phyloP scores from a whole-genome alignment of 2,329 filamentous ascomycete species.

The Colletotrichum eremochloae region DNA sequence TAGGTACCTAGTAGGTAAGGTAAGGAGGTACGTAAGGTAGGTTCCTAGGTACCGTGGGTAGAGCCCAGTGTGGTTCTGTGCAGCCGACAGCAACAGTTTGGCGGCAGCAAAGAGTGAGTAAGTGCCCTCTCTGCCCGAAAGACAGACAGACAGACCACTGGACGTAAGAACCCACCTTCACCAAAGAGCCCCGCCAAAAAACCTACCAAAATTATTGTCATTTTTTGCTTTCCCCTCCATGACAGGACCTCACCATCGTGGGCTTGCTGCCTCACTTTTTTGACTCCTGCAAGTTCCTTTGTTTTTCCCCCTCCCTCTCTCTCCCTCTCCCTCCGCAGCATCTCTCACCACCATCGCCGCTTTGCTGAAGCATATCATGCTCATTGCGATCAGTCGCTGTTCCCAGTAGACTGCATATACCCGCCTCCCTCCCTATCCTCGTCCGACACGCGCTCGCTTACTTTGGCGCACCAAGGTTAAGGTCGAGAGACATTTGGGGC shows the following conservation, averaged over 20 bases:
- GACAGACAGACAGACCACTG: background rate
- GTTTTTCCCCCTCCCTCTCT: constrained; percentile 14
- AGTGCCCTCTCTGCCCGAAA: background rate
- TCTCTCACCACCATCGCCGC: constrained; percentile 8
- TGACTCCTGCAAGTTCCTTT: constrained; percentile 33
- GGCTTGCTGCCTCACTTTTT: constrained; percentile 40
- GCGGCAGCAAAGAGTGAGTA: background rate
- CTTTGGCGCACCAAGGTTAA: constrained; percentile 27
- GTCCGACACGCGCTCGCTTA: constrained; percentile 32
- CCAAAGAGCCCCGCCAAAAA: constrained; percentile 40
- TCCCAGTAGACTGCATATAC: constrained; percentile 27
- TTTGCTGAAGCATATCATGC: constrained; percentile 25
- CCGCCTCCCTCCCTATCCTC: constrained; percentile 27
- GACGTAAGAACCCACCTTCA: constrained; percentile 4
- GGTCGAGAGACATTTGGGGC: constrained; percentile 19
- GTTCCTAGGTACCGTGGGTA: background rate
- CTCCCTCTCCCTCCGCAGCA: background rate
- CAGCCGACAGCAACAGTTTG: too few species aligned
- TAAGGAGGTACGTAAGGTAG: background rate
- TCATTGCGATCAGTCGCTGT: constrained; percentile 16
- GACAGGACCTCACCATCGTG: constrained; percentile 35
- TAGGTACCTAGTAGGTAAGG: too few species aligned
- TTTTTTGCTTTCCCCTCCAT: constrained; percentile 41
- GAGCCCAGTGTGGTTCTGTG: background rate
- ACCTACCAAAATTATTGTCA: constrained; percentile 40